Evolutionary conservation across 495 filamentous ascomycete genomes (phyloP).

Genomic region (Hypoxylon intermedium): DNA sequence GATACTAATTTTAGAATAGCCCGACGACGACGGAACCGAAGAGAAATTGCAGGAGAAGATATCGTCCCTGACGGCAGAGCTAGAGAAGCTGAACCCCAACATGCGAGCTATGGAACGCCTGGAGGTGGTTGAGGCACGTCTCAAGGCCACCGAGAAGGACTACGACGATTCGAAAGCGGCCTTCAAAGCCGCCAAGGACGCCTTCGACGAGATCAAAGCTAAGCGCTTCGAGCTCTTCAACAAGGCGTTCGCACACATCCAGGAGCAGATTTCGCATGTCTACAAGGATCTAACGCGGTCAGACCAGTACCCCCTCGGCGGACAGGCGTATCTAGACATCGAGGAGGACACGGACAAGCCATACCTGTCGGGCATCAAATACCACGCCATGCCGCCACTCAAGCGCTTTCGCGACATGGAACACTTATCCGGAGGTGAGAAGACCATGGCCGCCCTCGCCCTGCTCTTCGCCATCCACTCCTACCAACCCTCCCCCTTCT

Average conservation of each 20-base stretch:
- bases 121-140: constrained; percentile 80
- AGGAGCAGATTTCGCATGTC: constrained; percentile 88
- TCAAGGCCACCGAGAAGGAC: constrained; percentile 84
- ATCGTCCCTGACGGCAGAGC: constrained; percentile 70
- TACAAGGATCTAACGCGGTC: constrained; percentile 94
- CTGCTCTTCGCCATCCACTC: constrained; percentile 95
- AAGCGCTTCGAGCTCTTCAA: constrained; percentile 90
- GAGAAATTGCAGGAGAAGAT: constrained; percentile 83
- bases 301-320: constrained; percentile 83
- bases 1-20: constrained; percentile 51
- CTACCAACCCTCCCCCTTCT: constrained; percentile 94
- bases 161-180: constrained; percentile 81
- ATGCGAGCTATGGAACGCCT: constrained; percentile 95
- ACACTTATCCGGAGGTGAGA: constrained; percentile 95
- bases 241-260: constrained; percentile 93
- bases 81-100: constrained; percentile 94
- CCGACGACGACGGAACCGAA: constrained; percentile 73
- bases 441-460: constrained; percentile 97
- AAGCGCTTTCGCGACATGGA: constrained; percentile 99
- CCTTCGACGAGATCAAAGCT: constrained; percentile 80
- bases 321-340: constrained; percentile 93
- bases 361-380: constrained; percentile 93
- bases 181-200: constrained; percentile 77
- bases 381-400: constrained; percentile 96
- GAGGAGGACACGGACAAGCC: constrained; percentile 85